phyloP scores from a whole-genome alignment of 176 grass and related monocot species.

The Oryza meridionalis region DNA sequence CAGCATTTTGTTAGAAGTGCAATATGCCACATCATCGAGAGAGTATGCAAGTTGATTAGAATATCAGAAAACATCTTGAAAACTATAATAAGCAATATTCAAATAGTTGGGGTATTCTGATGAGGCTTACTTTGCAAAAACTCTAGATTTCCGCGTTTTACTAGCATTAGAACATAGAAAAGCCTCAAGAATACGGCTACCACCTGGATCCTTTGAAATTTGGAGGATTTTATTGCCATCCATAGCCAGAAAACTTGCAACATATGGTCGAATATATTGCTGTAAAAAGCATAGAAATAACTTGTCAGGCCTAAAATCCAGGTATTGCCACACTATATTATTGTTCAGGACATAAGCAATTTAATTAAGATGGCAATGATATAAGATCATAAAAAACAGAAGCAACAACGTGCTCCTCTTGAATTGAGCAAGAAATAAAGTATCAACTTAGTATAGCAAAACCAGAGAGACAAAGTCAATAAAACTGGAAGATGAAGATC shows the following conservation, averaged over 20 bases:
- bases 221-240: constrained; percentile 62
- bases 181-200: constrained; percentile 80
- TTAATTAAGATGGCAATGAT: constrained; percentile 20
- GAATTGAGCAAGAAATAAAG: constrained; percentile 33
- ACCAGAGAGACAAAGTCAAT: constrained; percentile 23
- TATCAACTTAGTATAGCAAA: constrained; percentile 4
- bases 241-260: constrained; percentile 70
- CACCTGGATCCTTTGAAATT: constrained; percentile 82
- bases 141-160: constrained; percentile 74
- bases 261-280: constrained; percentile 78
- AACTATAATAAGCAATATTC: constrained; percentile 3
- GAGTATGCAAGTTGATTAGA: background rate
- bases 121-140: constrained; percentile 83
- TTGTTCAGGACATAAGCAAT: constrained; percentile 14
- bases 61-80: constrained; percentile 3
- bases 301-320: constrained; percentile 11
- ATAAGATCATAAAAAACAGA: background rate
- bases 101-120: constrained; percentile 24
- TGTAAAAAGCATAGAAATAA: constrained; percentile 42
- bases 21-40: constrained; percentile 9
- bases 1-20: constrained; percentile 9
- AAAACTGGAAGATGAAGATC: background rate
- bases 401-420: background rate
- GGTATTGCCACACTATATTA: constrained; percentile 13
- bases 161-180: constrained; percentile 81